phyloP scores from a whole-genome alignment of 2,329 filamentous ascomycete species.

The Penicillium italicum region DNA sequence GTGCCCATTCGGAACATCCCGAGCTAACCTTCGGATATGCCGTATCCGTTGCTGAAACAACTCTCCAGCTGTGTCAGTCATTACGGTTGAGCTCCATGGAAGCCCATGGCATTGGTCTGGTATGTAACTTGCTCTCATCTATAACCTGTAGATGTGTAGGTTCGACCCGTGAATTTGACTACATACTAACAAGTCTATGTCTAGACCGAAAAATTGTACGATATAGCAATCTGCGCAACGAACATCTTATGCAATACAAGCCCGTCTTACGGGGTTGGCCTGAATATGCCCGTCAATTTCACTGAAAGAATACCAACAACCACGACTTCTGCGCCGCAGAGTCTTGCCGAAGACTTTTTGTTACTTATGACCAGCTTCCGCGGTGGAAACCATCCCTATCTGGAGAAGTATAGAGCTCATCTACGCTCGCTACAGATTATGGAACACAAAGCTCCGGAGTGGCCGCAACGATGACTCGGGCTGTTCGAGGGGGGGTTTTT shows the following conservation, averaged over 20 bases:
- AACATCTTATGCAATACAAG: conserved; percentile 28
- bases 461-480: conserved; percentile 17
- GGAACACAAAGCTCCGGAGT: conserved; percentile 14
- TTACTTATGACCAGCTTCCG: conserved; percentile 34
- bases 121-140: conserved; percentile 18
- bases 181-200: background rate
- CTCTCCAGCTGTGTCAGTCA: conserved; percentile 35
- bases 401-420: conserved; percentile 32
- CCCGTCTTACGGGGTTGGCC: conserved; percentile 19
- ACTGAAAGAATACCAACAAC: conserved; percentile 10
- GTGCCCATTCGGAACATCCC: conserved; percentile 33
- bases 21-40: conserved; percentile 41
- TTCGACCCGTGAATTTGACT: background rate
- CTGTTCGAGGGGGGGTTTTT: background rate
- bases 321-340: conserved; percentile 18
- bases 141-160: background rate
- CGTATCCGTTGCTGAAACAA: conserved; percentile 33
- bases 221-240: conserved; percentile 37
- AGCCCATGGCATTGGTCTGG: conserved; percentile 41
- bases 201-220: conserved; percentile 41
- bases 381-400: conserved; percentile 36
- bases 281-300: conserved; percentile 9
- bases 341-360: conserved; percentile 31
- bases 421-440: conserved; percentile 25
- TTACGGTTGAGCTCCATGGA: conserved; percentile 40